A percentile compares a stretch with the other conserved stretches of the same genome.
Evolutionary conservation across 768 basidiomycete species (phyloP).

Genomic region (Pholiota conissans): DNA sequence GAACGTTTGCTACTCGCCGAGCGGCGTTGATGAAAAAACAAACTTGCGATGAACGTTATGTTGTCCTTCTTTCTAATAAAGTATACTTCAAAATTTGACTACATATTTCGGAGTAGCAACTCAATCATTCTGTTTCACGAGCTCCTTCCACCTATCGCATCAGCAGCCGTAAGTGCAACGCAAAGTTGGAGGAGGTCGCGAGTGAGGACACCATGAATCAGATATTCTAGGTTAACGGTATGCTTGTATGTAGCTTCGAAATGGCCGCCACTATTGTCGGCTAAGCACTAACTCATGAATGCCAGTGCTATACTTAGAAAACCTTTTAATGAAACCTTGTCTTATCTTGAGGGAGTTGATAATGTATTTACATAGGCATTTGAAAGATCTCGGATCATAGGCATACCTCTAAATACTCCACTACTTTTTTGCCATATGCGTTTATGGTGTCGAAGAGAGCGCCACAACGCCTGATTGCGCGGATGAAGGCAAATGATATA

Average conservation of each 20-base stretch:
- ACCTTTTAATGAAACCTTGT: neutral
- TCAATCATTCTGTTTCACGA: no score
- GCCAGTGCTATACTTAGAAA: neutral
- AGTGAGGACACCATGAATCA: no score
- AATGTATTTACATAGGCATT: neutral
- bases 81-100: no score
- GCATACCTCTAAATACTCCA: neutral
- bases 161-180: no score
- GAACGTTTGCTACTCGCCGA: neutral
- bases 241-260: neutral
- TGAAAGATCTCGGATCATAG: neutral
- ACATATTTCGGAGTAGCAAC: no score
- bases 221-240: neutral
- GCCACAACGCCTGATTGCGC: neutral
- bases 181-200: no score
- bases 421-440: neutral
- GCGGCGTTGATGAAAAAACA: no score
- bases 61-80: no score
- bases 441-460: neutral
- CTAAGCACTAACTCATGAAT: neutral
- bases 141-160: no score
- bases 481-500: neutral
- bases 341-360: neutral
- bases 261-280: neutral
- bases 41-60: no score